phyloP scores from a whole-genome alignment of 441 rosid species.

The Brassica hybrid region DNA sequence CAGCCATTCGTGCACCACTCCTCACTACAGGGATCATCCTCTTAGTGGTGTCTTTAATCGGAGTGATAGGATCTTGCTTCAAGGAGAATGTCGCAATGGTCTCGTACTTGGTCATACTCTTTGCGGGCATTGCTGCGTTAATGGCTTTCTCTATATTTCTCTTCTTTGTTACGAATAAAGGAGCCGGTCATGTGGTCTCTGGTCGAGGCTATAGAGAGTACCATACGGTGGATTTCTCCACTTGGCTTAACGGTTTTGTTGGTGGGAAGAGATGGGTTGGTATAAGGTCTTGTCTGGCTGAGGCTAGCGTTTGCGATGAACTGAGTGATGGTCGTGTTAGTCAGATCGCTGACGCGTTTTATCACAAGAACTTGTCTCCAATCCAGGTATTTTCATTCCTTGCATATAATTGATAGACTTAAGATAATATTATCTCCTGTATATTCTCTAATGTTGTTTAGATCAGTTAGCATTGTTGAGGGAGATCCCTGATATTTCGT shows the following conservation, averaged over 20 bases:
- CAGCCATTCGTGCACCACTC: slow-evolving; percentile 46
- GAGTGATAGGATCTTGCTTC: slow-evolving; percentile 54
- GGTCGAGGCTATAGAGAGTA: slow-evolving; percentile 57
- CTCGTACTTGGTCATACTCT: slow-evolving; percentile 45
- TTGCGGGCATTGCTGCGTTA: slow-evolving; percentile 49
- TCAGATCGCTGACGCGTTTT: slow-evolving; percentile 41
- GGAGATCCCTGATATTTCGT: too few relatives aligned
- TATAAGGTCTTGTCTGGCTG: slow-evolving; percentile 49
- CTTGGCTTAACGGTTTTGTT: slow-evolving; percentile 51
- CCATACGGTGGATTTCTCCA: slow-evolving; percentile 50
- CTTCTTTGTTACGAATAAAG: slow-evolving; percentile 52
- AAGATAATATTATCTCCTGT: too few relatives aligned
- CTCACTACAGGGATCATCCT: slow-evolving; percentile 47
- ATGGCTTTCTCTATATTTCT: slow-evolving; percentile 45
- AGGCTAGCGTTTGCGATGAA: slow-evolving; percentile 44
- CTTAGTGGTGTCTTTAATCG: slow-evolving; percentile 50
- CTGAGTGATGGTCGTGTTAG: slow-evolving; percentile 36
- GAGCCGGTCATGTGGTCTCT: slow-evolving; percentile 46
- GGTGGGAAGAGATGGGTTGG: slow-evolving; percentile 50
- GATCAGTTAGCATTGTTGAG: too few relatives aligned
- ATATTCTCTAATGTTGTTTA: too few relatives aligned
- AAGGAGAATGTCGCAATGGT: slow-evolving; percentile 43
- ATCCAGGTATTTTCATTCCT: slow-evolving; percentile 34
- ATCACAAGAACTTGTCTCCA: slow-evolving; percentile 42
- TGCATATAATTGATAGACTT: neutral